phyloP scores from a whole-genome alignment of 1,284 basidiomycete species.

The Veloporphyrellus conicus region DNA sequence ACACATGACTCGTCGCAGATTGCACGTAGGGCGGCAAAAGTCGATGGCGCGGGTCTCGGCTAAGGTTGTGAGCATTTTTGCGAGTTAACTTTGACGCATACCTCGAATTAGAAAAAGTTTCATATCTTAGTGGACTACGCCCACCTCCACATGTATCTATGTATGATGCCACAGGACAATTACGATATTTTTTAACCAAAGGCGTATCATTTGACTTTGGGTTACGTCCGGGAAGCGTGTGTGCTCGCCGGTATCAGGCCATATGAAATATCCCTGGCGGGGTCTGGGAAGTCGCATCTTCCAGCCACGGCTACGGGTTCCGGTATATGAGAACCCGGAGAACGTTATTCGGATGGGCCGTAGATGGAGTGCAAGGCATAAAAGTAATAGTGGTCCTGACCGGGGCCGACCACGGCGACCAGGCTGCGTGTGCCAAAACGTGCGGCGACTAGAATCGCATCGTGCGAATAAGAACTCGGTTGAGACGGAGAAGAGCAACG shows the following conservation, averaged over 20 bases:
- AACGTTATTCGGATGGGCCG: constrained; percentile 3
- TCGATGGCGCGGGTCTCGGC: constrained; percentile 4
- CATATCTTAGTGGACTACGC: constrained; percentile 9
- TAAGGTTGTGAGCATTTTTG: constrained; percentile 13
- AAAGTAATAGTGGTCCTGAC: constrained; percentile 2
- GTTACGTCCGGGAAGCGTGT: constrained; percentile 20
- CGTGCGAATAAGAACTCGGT: constrained; percentile 2
- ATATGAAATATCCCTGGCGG: constrained; percentile 5
- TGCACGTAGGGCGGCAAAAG: constrained; percentile 16
- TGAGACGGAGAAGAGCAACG: background rate
- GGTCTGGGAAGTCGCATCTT: constrained; percentile 3
- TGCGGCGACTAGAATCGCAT: background rate
- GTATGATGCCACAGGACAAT: constrained; percentile 4
- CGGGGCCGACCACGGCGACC: constrained; percentile 14
- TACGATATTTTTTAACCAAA: constrained; percentile 19
- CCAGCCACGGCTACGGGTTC: constrained; percentile 1
- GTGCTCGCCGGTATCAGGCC: constrained; percentile 1
- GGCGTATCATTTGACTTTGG: background rate
- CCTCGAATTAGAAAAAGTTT: constrained; percentile 22
- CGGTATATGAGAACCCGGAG: constrained; percentile 12
- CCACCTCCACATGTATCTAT: constrained; percentile 3
- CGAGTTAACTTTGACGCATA: constrained; percentile 25
- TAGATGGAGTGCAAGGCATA: constrained; percentile 1
- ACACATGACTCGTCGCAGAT: constrained; percentile 9
- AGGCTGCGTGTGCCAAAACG: constrained; percentile 5